Evolutionary conservation across 805 yeast species (phyloP), one percentile per base, ranked within the genome.

Genomic region (Yarrowia sp.): DNA sequence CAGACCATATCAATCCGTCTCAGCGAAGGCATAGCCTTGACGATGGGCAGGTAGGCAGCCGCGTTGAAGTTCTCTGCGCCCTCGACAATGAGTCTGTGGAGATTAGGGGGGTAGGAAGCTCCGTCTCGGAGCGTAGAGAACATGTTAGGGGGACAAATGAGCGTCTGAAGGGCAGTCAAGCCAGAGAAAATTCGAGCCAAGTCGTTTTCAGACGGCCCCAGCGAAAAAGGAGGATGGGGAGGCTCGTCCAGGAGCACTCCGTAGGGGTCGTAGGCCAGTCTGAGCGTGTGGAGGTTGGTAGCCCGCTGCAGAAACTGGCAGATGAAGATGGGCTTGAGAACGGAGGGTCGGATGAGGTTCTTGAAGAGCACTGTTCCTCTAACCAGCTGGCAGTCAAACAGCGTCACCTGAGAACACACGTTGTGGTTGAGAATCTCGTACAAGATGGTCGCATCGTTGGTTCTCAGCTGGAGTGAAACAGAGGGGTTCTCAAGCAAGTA

Each of bases 361-460:
- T 55, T 55, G 47, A 55, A 55, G 8, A 55, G 36, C 13, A 25
- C 31, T 1, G 47, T 55, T 14, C 61, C 61, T 13, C 61, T 5
- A 6, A 39, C 47, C 6, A 55, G 38, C 47, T 55, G 61, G 38
- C 61, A 55, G 47, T 55, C 61, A 19, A 55, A 39, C 13, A 55
- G 47, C 1, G 38, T 38, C 27, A 55, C 47, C 35, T 55, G 61
- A 3, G 27, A 16, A 4, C 47, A 55, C 6, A 39, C 46, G 4
- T 39, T 18, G 13, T 38, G 27, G 31, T 27, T 36, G 36, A 55
- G 24, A 9, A 55, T 25, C 38, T 38, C 47, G 29, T 39, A 55
- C 19, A 55, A 29, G 14, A 55, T 27, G 12, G 61, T 29, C 8
- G 47, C 27, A n/a, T 55, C 61, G 29, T 55, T 55, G 3, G 61